phyloP scores from a whole-genome alignment of 2,329 filamentous ascomycete genomes.

The Chaetomiaceae sp. region DNA sequence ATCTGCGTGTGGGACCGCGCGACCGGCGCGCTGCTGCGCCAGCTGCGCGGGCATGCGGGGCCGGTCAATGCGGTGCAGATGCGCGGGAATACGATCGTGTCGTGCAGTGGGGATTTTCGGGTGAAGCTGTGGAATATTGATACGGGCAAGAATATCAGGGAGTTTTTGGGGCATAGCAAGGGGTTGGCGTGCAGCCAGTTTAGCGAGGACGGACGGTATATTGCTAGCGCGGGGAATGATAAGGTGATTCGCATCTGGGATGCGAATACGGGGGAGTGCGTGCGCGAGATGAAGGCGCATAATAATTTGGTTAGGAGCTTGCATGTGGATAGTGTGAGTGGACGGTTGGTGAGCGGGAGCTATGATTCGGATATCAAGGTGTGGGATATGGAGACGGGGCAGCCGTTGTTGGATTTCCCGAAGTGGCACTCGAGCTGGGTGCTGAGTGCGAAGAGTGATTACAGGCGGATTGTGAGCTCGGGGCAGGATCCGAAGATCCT shows the following conservation, averaged over 20 bases:
- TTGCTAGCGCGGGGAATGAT: conserved; percentile 92
- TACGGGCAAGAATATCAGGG: conserved; percentile 79
- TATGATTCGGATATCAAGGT: conserved; percentile 97
- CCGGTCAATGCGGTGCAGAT: conserved; percentile 96
- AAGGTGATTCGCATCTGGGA: conserved; percentile 95
- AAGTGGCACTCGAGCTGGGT: conserved; percentile 97
- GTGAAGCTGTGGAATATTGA: conserved; percentile 95
- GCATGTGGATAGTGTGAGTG: conserved; percentile 82
- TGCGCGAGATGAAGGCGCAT: conserved; percentile 77
- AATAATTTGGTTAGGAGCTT: conserved; percentile 80
- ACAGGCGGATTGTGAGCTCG: conserved; percentile 87
- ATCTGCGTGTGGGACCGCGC: conserved; percentile 92
- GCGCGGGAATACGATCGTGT: conserved; percentile 86
- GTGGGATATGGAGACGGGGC: conserved; percentile 77
- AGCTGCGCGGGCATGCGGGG: conserved; percentile 77
- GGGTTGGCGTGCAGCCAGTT: conserved; percentile 95
- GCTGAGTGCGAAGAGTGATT: conserved; percentile 90
- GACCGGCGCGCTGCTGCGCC: conserved; percentile 68
- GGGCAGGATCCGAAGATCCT: conserved; percentile 90
- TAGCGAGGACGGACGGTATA: conserved; percentile 86
- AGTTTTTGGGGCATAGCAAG: conserved; percentile 85
- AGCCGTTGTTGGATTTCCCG: conserved; percentile 76
- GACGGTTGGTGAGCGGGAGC: conserved; percentile 80
- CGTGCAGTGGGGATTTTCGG: conserved; percentile 85
- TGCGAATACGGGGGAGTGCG: conserved; percentile 77